Evolutionary conservation across 2,329 filamentous ascomycete genomes (phyloP).

Genomic region (Anthostomella pinea): DNA sequence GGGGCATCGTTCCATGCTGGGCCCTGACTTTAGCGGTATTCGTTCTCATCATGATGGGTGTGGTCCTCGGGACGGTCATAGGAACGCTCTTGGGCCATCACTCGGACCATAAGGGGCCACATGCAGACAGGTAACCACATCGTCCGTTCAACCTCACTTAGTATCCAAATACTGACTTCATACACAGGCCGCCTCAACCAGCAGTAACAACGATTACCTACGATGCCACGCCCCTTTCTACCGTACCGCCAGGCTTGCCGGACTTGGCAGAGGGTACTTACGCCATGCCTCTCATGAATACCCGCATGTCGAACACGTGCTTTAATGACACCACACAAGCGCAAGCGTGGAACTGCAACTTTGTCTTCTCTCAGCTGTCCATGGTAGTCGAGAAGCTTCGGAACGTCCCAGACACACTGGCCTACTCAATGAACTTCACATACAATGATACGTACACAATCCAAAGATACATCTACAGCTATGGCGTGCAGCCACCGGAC

Average conservation of each 20-base stretch:
- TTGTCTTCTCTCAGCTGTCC: conserved; percentile 44
- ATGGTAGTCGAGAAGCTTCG: conserved; percentile 38
- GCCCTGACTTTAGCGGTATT: conserved; percentile 50
- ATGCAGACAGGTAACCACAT: conserved; percentile 14
- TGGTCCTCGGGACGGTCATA: conserved; percentile 57
- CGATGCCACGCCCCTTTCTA: conserved; percentile 50
- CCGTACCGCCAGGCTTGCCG: conserved; percentile 49
- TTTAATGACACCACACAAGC: conserved; percentile 53
- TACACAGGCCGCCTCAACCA: conserved; percentile 15
- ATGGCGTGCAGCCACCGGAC: conserved; percentile 53
- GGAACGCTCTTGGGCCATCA: conserved; percentile 43
- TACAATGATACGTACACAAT: conserved; percentile 37
- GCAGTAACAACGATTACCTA: conserved; percentile 34
- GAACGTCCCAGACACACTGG: conserved; percentile 26
- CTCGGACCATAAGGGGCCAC: conserved; percentile 25
- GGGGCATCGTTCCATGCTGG: conserved; percentile 61
- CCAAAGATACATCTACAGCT: conserved; percentile 40
- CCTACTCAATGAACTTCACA: conserved; percentile 42
- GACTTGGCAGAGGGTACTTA: conserved; percentile 55
- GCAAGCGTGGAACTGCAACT: conserved; percentile 62
- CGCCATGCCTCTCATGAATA: conserved; percentile 51
- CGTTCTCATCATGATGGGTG: conserved; percentile 50
- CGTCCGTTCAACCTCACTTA: neutral
- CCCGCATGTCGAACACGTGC: conserved; percentile 52
- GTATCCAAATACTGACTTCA: conserved; percentile 12